Evolutionary conservation across 1,139 yeast genomes (phyloP).

Genomic region (Geotrichum bryndzae): DNA sequence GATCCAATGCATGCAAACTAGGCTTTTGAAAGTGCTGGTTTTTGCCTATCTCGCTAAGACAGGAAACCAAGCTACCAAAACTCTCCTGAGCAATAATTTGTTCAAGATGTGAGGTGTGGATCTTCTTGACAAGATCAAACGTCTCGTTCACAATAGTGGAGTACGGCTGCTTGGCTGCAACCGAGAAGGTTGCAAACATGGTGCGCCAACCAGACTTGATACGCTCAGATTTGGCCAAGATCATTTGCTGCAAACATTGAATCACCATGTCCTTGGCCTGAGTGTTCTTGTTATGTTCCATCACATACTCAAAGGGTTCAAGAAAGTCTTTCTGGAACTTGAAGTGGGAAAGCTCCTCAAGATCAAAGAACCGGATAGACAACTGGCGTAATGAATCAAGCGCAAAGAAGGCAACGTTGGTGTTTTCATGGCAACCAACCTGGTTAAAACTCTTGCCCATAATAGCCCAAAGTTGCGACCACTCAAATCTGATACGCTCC

Average conservation of each 20-base stretch:
- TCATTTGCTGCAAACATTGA: conserved; percentile 84
- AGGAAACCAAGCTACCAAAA: conserved; percentile 65
- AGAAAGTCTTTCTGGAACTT: conserved; percentile 92
- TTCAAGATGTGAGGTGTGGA: conserved; percentile 56
- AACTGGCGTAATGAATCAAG: conserved; percentile 90
- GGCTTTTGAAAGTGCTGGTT: conserved; percentile 76
- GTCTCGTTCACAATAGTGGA: conserved; percentile 53
- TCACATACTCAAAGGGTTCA: conserved; percentile 80
- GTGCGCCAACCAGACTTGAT: conserved; percentile 96
- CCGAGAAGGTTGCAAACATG: conserved; percentile 68
- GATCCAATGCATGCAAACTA: conserved; percentile 73
- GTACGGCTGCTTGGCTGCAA: conserved; percentile 51
- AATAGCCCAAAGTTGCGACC: conserved; percentile 93
- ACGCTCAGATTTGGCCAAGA: conserved; percentile 65
- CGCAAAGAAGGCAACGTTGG: conserved; percentile 79
- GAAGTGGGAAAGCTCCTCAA: conserved; percentile 92
- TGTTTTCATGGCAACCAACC: conserved; percentile 76
- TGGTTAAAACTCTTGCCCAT: conserved; percentile 86
- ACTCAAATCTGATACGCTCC: conserved; percentile 92
- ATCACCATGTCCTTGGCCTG: conserved; percentile 86
- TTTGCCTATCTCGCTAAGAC: conserved; percentile 76
- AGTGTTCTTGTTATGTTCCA: conserved; percentile 61
- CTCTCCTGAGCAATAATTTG: conserved; percentile 68
- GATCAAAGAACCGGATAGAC: conserved; percentile 83
- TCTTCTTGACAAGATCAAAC: conserved; percentile 56